These are phyloP conservation scores for Diddensiella caesifluorescens DNA, from an alignment of 805 yeast genomes.

Conservation along the genomic window DNA sequence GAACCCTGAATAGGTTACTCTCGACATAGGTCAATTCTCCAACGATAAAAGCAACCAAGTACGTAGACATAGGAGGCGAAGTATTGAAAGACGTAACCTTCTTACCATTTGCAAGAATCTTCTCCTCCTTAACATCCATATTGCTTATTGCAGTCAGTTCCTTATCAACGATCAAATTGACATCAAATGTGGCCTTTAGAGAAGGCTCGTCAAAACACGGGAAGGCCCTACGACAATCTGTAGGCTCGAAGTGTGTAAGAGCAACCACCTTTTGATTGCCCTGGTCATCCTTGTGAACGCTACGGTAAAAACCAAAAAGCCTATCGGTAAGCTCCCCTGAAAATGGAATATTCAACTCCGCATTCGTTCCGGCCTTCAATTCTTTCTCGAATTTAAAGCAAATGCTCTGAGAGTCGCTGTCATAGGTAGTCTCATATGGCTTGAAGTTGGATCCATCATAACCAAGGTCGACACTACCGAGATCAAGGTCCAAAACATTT, in stretches of 20 bases:
- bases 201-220: constrained; percentile 73
- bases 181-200: constrained; percentile 59
- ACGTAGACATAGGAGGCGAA: constrained; percentile 70
- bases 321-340: constrained; percentile 56
- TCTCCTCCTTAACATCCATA: constrained; percentile 50
- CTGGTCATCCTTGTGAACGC: constrained; percentile 47
- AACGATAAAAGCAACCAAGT: constrained; percentile 65
- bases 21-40: constrained; percentile 64
- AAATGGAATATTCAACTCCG: constrained; percentile 50
- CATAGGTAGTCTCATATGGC: constrained; percentile 28
- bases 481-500: constrained; percentile 61
- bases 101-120: constrained; percentile 35
- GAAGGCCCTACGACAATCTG: constrained; percentile 73
- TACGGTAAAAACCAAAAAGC: constrained; percentile 71
- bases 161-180: constrained; percentile 48
- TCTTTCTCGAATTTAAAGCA: constrained; percentile 48
- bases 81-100: constrained; percentile 50
- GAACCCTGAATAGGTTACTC: constrained; percentile 49
- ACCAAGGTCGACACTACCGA: constrained; percentile 42
- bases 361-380: constrained; percentile 40
- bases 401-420: constrained; percentile 52
- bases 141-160: constrained; percentile 58
- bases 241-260: constrained; percentile 69
- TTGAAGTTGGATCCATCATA: constrained; percentile 25
- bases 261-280: constrained; percentile 55